phyloP scores from a whole-genome alignment of 768 basidiomycete species.

The Tremella mesenterica region DNA sequence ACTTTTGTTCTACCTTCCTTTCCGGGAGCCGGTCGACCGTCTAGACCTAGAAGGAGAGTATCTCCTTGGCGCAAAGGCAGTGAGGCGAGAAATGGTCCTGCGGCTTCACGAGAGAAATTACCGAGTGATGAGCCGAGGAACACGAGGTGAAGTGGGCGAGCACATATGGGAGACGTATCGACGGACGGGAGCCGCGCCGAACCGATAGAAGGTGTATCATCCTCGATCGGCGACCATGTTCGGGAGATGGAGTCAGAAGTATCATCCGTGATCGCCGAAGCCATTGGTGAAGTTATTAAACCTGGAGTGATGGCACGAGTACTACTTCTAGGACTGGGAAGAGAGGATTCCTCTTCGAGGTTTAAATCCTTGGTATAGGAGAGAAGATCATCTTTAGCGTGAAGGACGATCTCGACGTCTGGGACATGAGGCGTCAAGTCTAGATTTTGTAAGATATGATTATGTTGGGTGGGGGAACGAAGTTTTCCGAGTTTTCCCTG shows the following conservation, averaged over 20 bases:
- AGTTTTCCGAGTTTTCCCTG: slow-evolving; percentile 53
- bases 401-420: neutral
- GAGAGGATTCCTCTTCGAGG: neutral
- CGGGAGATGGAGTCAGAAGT: neutral
- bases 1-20: slow-evolving; percentile 57
- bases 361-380: neutral
- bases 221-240: neutral
- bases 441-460: neutral
- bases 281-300: slow-evolving; percentile 1
- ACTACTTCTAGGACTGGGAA: too few species aligned
- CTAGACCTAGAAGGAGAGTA: slow-evolving; percentile 81
- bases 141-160: slow-evolving; percentile 63
- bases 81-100: slow-evolving; percentile 62
- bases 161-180: neutral
- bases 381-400: neutral
- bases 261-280: slow-evolving; percentile 1
- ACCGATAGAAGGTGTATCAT: neutral
- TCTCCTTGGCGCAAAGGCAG: slow-evolving; percentile 68
- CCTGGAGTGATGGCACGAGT: slow-evolving; percentile 2
- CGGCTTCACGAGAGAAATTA: slow-evolving; percentile 69
- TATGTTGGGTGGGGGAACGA: neutral
- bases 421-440: neutral
- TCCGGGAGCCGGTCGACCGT: slow-evolving; percentile 54
- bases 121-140: slow-evolving; percentile 89
- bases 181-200: neutral